A percentile compares a stretch with the other conserved stretches of the same genome.
Conservation (phyloP, 257 asterid species). For the Lantana camara region DNA sequence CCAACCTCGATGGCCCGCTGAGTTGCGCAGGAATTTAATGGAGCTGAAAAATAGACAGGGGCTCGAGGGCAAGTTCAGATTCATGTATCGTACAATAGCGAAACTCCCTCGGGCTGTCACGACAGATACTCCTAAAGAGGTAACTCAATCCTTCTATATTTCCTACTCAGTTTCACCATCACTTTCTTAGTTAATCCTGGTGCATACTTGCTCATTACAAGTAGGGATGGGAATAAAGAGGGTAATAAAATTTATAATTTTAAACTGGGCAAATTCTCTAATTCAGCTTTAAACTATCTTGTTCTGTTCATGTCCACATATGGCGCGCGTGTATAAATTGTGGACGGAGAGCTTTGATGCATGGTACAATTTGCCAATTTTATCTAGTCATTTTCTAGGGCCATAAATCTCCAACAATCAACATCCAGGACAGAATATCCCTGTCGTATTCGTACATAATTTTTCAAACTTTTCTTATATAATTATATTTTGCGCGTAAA, state of each 20-base stretch:
- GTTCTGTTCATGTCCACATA: background rate
- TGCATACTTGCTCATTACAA: too few species aligned
- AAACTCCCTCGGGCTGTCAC: conserved; percentile 30
- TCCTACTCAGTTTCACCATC: too few species aligned
- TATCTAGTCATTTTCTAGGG: background rate
- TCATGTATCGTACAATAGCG: background rate
- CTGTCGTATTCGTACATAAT: background rate
- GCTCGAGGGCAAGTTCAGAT: conserved; percentile 5
- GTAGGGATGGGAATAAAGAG: too few species aligned
- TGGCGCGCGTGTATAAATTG: too few species aligned
- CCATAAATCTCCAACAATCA: background rate
- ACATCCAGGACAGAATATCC: background rate
- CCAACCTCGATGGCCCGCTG: background rate
- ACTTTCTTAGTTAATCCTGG: background rate
- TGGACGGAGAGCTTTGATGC: too few species aligned
- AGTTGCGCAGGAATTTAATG: background rate
- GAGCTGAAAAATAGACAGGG: conserved; percentile 16
- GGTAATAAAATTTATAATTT: too few species aligned
- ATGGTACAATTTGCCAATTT: too few species aligned
- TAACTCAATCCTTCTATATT: too few species aligned
- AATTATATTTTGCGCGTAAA: too few species aligned
- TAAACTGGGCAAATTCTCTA: too few species aligned
- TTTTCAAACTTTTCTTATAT: too few species aligned
- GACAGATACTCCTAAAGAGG: conserved; percentile 29
- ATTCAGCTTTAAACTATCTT: too few species aligned